These are phyloP conservation scores for Teunomyces barrocoloradensis DNA, from an alignment of 805 yeast genomes.

Conservation along the genomic window DNA sequence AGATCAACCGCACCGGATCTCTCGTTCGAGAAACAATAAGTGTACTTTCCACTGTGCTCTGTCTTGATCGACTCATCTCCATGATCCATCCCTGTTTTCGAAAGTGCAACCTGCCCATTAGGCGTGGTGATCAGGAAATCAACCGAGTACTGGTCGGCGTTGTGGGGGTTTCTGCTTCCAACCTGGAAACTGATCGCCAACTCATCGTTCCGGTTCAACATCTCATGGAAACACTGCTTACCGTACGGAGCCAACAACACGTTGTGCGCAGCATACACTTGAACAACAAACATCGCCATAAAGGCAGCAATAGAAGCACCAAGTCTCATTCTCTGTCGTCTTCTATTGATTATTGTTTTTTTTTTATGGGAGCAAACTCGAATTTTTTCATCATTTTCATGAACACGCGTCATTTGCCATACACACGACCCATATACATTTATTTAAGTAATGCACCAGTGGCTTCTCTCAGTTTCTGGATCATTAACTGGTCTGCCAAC, in stretches of 20 bases:
- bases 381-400: neutral
- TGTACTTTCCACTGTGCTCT: constrained; percentile 65
- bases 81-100: constrained; percentile 61
- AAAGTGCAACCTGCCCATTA: constrained; percentile 47
- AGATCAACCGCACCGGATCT: constrained; percentile 66
- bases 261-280: constrained; percentile 57
- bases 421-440: neutral
- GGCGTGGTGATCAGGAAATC: constrained; percentile 57
- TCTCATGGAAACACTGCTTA: constrained; percentile 84
- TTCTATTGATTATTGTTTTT: neutral
- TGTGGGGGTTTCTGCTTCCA: constrained; percentile 79
- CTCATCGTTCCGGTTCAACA: constrained; percentile 78
- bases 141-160: constrained; percentile 59
- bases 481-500: constrained; percentile 77
- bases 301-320: constrained; percentile 4
- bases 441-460: constrained; percentile 13
- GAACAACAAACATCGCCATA: constrained; percentile 4
- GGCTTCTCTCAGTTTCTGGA: constrained; percentile 79
- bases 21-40: constrained; percentile 91
- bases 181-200: constrained; percentile 88
- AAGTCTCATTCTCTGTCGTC: constrained; percentile 3
- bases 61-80: constrained; percentile 77
- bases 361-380: too few species aligned
- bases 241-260: constrained; percentile 81
- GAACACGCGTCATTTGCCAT: constrained; percentile 2